Evolutionary conservation across 202 grass and related monocot species (phyloP).

Genomic region (Hordeum pubiflorum): DNA sequence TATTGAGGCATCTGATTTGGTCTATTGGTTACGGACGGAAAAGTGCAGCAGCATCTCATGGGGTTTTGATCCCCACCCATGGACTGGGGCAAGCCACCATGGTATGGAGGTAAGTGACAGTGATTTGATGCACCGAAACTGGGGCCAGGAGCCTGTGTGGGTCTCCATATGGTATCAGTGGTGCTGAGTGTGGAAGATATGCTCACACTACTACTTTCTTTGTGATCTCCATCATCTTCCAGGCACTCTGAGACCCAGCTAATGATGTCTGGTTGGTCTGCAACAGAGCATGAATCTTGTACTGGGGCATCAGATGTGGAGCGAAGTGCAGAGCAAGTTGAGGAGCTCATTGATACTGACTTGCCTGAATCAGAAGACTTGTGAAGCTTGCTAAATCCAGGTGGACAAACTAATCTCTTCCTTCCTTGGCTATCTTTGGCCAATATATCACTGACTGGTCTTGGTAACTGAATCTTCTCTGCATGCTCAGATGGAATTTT

Average conservation of each 20-base stretch:
- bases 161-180: slow-evolving; percentile 6
- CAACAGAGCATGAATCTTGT: slow-evolving; percentile 20
- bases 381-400: slow-evolving; percentile 35
- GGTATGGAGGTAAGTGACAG: slow-evolving; percentile 10
- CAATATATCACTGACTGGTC: slow-evolving; percentile 12
- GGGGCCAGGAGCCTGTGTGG: slow-evolving; percentile 4
- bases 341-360: slow-evolving; percentile 14
- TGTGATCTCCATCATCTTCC: slow-evolving; percentile 22
- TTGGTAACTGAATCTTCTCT: slow-evolving; percentile 4
- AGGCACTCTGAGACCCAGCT: slow-evolving; percentile 37
- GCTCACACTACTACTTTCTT: slow-evolving; percentile 13
- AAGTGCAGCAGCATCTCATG: neutral
- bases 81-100: slow-evolving; percentile 1
- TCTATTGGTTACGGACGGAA: neutral
- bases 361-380: slow-evolving; percentile 17
- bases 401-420: slow-evolving; percentile 29
- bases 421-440: slow-evolving; percentile 21
- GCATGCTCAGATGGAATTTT: slow-evolving; percentile 8
- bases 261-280: slow-evolving; percentile 21
- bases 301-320: slow-evolving; percentile 11
- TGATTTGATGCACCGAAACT: slow-evolving; percentile 27
- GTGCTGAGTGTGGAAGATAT: slow-evolving; percentile 20
- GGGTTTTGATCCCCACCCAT: slow-evolving; percentile 5
- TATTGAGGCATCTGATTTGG: slow-evolving; percentile 25
- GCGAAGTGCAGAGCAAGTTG: slow-evolving; percentile 22